Percentiles rank a stretch among this genome's conserved stretches.
Evolutionary conservation across 371 early-diverging fungal genomes (phyloP).

Genomic region (Syncephalis fuscata): DNA sequence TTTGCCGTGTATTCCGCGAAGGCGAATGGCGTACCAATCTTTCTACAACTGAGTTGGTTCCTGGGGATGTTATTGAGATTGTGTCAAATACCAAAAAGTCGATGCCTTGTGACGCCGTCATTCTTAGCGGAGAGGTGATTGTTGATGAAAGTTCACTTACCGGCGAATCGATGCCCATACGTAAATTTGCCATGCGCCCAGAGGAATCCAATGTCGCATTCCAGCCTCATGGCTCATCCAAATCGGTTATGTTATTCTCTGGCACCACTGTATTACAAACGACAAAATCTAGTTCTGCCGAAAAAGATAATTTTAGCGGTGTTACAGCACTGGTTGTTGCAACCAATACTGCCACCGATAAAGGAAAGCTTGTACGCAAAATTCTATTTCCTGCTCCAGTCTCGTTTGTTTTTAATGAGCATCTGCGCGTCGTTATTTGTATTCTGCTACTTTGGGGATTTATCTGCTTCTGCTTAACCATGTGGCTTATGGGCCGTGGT

Average conservation of each 20-base stretch:
- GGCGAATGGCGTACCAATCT: constrained; percentile 22
- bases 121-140: constrained; percentile 34
- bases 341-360: constrained; percentile 63
- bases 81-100: constrained; percentile 22
- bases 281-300: not conserved
- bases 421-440: constrained; percentile 44
- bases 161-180: constrained; percentile 60
- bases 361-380: constrained; percentile 62
- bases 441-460: constrained; percentile 41
- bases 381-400: constrained; percentile 56
- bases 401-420: constrained; percentile 54
- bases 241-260: constrained; percentile 22
- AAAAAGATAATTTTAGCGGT: not conserved
- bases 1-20: constrained; percentile 30
- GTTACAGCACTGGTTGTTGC: constrained; percentile 37
- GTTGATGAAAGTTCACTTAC: constrained; percentile 73
- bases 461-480: constrained; percentile 25
- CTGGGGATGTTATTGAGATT: constrained; percentile 44
- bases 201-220: constrained; percentile 13
- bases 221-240: constrained; percentile 12
- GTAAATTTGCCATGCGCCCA: constrained; percentile 35
- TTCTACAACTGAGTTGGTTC: constrained; percentile 36
- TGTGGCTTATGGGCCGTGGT: constrained; percentile 31
- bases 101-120: constrained; percentile 44
- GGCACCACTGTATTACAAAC: constrained; percentile 23